Evolutionary conservation across 2,329 filamentous ascomycete species (phyloP).

Genomic region (Chlorencoelia australis): DNA sequence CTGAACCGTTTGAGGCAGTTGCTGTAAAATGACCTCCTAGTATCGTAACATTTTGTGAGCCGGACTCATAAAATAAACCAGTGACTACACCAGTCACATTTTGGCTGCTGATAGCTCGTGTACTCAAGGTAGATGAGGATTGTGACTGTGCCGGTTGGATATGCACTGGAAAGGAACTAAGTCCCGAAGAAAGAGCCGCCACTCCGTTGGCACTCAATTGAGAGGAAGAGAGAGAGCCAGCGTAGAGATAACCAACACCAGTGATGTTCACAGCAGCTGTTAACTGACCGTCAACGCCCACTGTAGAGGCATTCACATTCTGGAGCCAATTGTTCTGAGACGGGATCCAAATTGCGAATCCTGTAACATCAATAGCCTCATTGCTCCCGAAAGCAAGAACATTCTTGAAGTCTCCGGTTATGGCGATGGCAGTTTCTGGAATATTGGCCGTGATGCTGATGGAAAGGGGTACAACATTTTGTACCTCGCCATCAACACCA

Average conservation of each 20-base stretch:
- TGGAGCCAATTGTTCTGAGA: conserved; percentile 80
- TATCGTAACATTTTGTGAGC: conserved; percentile 70
- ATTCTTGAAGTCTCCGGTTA: conserved; percentile 71
- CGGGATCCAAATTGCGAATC: conserved; percentile 88
- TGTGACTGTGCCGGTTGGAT: conserved; percentile 34
- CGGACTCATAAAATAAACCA: conserved; percentile 65
- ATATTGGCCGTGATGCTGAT: conserved; percentile 65
- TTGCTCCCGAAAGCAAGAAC: conserved; percentile 60
- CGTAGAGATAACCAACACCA: conserved; percentile 55
- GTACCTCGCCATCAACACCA: conserved; percentile 73
- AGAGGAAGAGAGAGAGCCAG: conserved; percentile 72
- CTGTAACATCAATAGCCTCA: conserved; percentile 50
- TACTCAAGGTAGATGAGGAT: conserved; percentile 31
- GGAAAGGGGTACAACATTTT: conserved; percentile 62
- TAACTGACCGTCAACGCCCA: conserved; percentile 62
- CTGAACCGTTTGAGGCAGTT: conserved; percentile 54
- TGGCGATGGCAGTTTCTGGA: conserved; percentile 63
- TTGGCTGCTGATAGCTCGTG: conserved; percentile 34
- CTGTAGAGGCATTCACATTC: conserved; percentile 56
- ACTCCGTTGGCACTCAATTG: conserved; percentile 64
- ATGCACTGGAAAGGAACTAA: conserved; percentile 49
- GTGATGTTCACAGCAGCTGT: conserved; percentile 60
- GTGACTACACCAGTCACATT: conserved; percentile 60
- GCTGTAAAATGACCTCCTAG: conserved; percentile 80
- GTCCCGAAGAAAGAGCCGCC: conserved; percentile 46